Conservation (phyloP, 2,329 filamentous ascomycete species). For the Colletotrichum karsti region DNA sequence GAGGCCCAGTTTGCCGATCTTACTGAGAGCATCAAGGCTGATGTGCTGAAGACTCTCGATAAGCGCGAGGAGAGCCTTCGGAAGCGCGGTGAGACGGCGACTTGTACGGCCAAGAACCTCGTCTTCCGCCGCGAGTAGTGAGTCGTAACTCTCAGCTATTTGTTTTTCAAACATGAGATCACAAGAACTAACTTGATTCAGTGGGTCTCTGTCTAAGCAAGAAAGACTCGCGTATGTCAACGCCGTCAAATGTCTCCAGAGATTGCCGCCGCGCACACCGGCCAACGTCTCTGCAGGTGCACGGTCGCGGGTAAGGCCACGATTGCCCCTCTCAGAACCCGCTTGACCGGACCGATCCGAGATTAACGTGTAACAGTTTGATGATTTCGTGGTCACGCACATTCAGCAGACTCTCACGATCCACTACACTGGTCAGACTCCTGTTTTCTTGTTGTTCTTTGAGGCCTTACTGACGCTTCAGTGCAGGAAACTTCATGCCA, state of each 20-base stretch:
- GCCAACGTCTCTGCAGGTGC: slow-evolving; percentile 48
- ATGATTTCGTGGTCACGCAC: slow-evolving; percentile 30
- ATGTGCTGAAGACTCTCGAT: slow-evolving; percentile 29
- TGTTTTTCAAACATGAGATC: neutral
- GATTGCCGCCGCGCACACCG: slow-evolving; percentile 44
- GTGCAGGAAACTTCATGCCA: slow-evolving; percentile 22
- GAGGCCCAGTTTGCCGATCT: slow-evolving; percentile 28
- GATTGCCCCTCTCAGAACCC: slow-evolving; percentile 39
- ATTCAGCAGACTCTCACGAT: slow-evolving; percentile 16
- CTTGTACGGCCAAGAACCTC: slow-evolving; percentile 35
- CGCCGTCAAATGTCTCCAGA: slow-evolving; percentile 54
- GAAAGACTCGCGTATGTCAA: slow-evolving; percentile 51
- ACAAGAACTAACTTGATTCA: neutral
- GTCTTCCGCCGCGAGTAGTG: slow-evolving; percentile 40
- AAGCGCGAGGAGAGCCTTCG: slow-evolving; percentile 30
- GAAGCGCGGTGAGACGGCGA: slow-evolving; percentile 31
- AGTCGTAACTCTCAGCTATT: slow-evolving; percentile 20
- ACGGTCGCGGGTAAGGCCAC: slow-evolving; percentile 52
- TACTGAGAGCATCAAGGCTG: slow-evolving; percentile 30
- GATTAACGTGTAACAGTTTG: neutral
- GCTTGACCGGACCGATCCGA: slow-evolving; percentile 48
- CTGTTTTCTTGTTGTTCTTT: rapidly evolving
- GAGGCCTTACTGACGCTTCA: neutral
- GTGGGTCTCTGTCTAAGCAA: slow-evolving; percentile 38
- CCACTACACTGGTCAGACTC: neutral